Evolutionary conservation across 148 eudicot genomes (phyloP), one percentile per base, ranked within the genome.

Genomic region (Nyssa sinensis): DNA sequence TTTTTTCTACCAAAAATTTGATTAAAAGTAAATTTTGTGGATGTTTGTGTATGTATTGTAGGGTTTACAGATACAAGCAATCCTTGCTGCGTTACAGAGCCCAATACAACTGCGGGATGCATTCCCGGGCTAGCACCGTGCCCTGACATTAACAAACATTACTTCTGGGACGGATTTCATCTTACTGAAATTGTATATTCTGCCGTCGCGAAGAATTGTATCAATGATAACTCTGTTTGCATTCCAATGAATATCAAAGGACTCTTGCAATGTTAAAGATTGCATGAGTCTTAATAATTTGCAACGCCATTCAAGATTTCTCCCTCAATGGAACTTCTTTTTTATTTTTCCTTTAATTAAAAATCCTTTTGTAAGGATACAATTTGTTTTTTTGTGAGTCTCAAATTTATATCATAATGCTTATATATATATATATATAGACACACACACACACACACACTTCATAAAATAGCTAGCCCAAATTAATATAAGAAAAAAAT

Each of bases 81-180:
- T 30, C 78, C 93, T 25, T 89, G 93, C 33, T 89, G 93, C 69
- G 62, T 35, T 24, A 79, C 89, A 60, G 78, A 77, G 87, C 28
- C 53, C 31, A 83, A 85, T 34, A 82, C 83, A 23, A 78, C 86
- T 7, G 69, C 79, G n/a, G 66, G 62, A 7, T 88, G 94, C 76
- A 79, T 86, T 2, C 83, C 83, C 21, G 75, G 13, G 28, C 62
- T 71, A 37, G 3, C 23, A 47, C 82, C 91, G 0, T 87, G 94
- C n/a, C 73, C 3, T 27, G 27, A 75, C 70, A 80, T 81, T 0
- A 60, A 77, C 51, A 32, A 60, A 12, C 84, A 81, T 78, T 86
- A 51, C 69, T 90, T 90, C 44, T 90, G 86, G 86, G 94, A 90
- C 75, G 88, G 81, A 4, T 81, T 39, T 66, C 94, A 90, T 84